Evolutionary conservation across 2,329 filamentous ascomycete species (phyloP).

Genomic region (Clarireedia homoeocarpa): DNA sequence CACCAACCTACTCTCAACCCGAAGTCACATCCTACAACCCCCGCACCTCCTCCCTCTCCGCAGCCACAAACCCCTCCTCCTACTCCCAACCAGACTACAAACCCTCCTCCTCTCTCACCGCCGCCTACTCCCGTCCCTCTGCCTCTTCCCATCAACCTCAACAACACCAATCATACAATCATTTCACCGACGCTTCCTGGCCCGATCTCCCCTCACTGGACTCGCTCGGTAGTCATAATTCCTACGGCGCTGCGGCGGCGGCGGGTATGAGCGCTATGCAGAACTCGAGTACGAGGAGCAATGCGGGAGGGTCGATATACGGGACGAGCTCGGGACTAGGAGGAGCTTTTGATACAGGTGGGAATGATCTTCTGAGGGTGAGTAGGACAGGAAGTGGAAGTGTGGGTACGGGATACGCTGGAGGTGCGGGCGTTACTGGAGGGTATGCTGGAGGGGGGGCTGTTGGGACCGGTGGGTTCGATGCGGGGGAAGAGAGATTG

Average conservation of each 20-base stretch:
- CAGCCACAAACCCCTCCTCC: slow-evolving; percentile 20
- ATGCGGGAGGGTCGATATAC: slow-evolving; percentile 9
- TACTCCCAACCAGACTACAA: slow-evolving; percentile 20
- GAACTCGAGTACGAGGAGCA: slow-evolving; percentile 1
- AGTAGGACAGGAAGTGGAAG: slow-evolving; percentile 17
- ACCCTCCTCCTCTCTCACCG: slow-evolving; percentile 15
- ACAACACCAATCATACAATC: slow-evolving; percentile 21
- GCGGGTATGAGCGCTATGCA: not conserved
- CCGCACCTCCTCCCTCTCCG: slow-evolving; percentile 20
- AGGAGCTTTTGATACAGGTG: slow-evolving; percentile 11
- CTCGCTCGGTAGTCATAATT: not conserved
- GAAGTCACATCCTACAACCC: slow-evolving; percentile 19
- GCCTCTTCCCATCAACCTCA: slow-evolving; percentile 18
- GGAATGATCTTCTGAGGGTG: slow-evolving; percentile 17
- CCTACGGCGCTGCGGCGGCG: slow-evolving; percentile 6
- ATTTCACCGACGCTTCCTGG: slow-evolving; percentile 25
- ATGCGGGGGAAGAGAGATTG: slow-evolving; percentile 4
- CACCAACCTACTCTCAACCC: slow-evolving; percentile 24
- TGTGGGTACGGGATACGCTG: slow-evolving; percentile 16
- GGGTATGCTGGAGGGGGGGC: not conserved
- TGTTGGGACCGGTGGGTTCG: not conserved
- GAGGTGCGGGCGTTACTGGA: not conserved
- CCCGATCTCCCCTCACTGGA: slow-evolving; percentile 27
- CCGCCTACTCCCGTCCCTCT: slow-evolving; percentile 19
- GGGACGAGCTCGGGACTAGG: slow-evolving; percentile 16